phyloP scores from a whole-genome alignment of 2,329 filamentous ascomycete species.

The Hymenoscyphus occultus region DNA sequence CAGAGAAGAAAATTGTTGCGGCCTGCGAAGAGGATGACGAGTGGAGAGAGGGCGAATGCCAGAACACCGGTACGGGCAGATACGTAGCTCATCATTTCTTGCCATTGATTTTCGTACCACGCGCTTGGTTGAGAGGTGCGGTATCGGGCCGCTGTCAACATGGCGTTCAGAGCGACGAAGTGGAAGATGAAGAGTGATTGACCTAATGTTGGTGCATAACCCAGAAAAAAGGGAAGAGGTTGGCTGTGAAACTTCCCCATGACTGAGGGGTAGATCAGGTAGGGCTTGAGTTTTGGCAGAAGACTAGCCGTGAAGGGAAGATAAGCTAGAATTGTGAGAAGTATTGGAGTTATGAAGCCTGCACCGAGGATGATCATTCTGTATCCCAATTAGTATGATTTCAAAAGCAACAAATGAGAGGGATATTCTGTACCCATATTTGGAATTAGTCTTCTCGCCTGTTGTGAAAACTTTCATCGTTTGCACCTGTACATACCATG shows the following conservation, averaged over 20 bases:
- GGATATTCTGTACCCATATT: slow-evolving; percentile 10
- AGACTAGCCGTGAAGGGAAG: slow-evolving; percentile 30
- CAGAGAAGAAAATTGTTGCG: slow-evolving; percentile 26
- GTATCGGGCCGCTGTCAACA: slow-evolving; percentile 42
- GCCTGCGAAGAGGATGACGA: slow-evolving; percentile 22
- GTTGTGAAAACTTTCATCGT: slow-evolving; percentile 1
- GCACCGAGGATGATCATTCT: slow-evolving; percentile 23
- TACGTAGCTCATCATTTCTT: slow-evolving; percentile 39
- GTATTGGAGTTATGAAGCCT: slow-evolving; percentile 32
- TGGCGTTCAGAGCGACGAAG: slow-evolving; percentile 47
- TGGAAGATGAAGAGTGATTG: slow-evolving; percentile 42
- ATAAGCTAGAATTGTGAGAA: slow-evolving; percentile 29
- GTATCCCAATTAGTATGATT: background rate
- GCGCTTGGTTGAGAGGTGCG: background rate
- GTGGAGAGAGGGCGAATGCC: slow-evolving; percentile 19
- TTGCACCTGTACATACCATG: background rate
- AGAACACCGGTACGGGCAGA: slow-evolving; percentile 22
- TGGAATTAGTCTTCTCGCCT: slow-evolving; percentile 9
- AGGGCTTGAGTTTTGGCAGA: slow-evolving; percentile 34
- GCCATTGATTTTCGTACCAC: slow-evolving; percentile 11
- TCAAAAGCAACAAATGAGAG: background rate
- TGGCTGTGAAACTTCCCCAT: slow-evolving; percentile 36
- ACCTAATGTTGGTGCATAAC: slow-evolving; percentile 38
- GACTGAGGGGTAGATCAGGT: slow-evolving; percentile 36
- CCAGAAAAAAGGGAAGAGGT: slow-evolving; percentile 37